A percentile compares a stretch with the other conserved stretches of the same genome.
Evolutionary conservation across 768 basidiomycete genomes (phyloP).

Genomic region (Boletus vermiculosoides): DNA sequence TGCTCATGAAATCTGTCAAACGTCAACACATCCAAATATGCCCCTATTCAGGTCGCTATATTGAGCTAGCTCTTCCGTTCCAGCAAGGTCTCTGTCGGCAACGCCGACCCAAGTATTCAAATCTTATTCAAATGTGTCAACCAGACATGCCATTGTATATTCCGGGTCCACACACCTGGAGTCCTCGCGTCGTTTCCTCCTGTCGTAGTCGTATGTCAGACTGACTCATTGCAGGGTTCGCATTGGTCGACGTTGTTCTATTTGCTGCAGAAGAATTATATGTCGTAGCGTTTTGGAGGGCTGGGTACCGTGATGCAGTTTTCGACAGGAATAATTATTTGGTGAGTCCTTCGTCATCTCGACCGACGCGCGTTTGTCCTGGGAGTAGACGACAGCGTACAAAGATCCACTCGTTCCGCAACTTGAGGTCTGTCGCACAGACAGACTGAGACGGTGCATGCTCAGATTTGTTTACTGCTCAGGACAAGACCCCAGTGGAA

Average conservation of each 20-base stretch:
- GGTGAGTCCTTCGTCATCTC: background rate
- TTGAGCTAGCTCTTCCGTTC: no score
- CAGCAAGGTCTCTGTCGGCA: no score
- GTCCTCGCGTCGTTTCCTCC: constrained; percentile 51
- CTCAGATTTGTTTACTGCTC: background rate
- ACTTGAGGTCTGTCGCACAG: background rate
- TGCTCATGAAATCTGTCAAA: no score
- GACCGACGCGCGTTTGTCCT: background rate
- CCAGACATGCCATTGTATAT: constrained; percentile 47
- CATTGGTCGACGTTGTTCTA: background rate
- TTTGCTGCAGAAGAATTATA: constrained; percentile 63
- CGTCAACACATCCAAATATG: no score
- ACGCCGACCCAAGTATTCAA: no score
- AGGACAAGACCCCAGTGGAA: background rate
- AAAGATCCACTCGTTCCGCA: background rate
- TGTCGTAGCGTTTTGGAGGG: constrained; percentile 41
- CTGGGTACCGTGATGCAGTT: background rate
- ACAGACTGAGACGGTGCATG: background rate
- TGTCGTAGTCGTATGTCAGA: constrained; percentile 59
- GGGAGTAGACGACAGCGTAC: background rate
- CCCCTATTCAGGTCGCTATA: no score
- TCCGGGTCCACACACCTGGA: constrained; percentile 57
- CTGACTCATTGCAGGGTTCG: background rate
- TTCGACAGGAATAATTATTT: background rate
- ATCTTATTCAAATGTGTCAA: background rate